Evolutionary conservation across 2,329 filamentous ascomycete genomes (phyloP).

Genomic region (Ceratocystis alfenasii): DNA sequence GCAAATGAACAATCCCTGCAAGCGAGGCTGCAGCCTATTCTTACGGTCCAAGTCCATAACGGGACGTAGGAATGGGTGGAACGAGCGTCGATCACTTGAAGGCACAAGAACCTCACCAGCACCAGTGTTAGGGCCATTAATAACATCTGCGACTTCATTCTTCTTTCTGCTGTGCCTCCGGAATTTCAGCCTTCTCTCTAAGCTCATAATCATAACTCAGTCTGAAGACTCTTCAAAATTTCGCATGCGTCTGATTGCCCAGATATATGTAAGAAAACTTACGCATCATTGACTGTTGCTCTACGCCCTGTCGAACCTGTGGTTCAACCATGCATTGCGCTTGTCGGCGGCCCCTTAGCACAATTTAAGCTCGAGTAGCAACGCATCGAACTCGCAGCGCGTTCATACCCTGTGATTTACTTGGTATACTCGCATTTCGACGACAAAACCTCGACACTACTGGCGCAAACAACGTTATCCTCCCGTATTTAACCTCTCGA

Average conservation of each 20-base stretch:
- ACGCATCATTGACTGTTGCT: background rate
- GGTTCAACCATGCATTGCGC: constrained; percentile 13
- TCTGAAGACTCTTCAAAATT: background rate
- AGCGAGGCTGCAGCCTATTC: constrained; percentile 18
- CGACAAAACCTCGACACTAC: constrained; percentile 1
- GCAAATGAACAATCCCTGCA: constrained; percentile 17
- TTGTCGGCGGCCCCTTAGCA: constrained; percentile 8
- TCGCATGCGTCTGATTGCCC: background rate
- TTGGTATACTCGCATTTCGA: background rate
- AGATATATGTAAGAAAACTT: background rate
- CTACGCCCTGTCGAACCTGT: background rate
- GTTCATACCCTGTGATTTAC: background rate
- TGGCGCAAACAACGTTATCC: background rate
- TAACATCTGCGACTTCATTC: background rate
- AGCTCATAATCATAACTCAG: background rate
- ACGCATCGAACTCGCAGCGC: constrained; percentile 9
- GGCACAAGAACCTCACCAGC: background rate
- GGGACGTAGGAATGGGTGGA: constrained; percentile 9
- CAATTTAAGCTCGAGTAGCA: constrained; percentile 11
- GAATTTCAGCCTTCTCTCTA: constrained; percentile 5
- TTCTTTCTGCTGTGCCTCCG: background rate
- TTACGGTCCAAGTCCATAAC: background rate
- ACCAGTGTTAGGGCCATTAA: background rate
- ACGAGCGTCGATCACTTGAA: constrained; percentile 8
- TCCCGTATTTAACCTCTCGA: background rate